phyloP scores from a whole-genome alignment of 768 basidiomycete genomes.

The Boletellus ananiceps region DNA sequence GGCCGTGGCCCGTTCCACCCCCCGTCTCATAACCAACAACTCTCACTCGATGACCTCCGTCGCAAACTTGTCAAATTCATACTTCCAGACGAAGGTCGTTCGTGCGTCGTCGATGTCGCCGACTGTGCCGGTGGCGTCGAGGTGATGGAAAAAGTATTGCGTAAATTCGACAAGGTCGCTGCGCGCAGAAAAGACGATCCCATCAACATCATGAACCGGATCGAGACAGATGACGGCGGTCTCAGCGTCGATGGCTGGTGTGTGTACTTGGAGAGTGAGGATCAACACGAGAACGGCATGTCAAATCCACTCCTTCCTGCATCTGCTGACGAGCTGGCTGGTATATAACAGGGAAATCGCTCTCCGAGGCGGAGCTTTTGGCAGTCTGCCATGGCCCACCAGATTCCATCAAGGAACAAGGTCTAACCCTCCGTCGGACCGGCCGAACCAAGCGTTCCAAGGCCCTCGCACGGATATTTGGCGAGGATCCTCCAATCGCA shows the following conservation, averaged over 20 bases:
- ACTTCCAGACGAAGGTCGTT: slow-evolving; percentile 75
- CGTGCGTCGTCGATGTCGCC: slow-evolving; percentile 74
- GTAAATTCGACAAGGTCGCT: slow-evolving; percentile 75
- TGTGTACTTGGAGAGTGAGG: slow-evolving; percentile 63
- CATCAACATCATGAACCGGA: slow-evolving; percentile 45
- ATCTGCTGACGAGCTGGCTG: background rate
- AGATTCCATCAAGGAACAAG: slow-evolving; percentile 74
- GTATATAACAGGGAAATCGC: slow-evolving; percentile 50
- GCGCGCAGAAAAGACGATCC: slow-evolving; percentile 40
- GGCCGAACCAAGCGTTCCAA: slow-evolving; percentile 38
- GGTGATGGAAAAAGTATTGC: slow-evolving; percentile 82
- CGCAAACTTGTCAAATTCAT: slow-evolving; percentile 86
- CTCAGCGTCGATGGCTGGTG: slow-evolving; percentile 88
- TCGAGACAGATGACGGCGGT: slow-evolving; percentile 69
- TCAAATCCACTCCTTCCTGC: background rate
- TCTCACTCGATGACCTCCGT: slow-evolving; percentile 73
- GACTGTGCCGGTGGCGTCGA: slow-evolving; percentile 81
- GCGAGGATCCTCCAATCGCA: slow-evolving; percentile 37
- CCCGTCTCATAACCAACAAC: slow-evolving; percentile 36
- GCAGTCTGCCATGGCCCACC: slow-evolving; percentile 79
- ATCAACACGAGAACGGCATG: slow-evolving; percentile 49
- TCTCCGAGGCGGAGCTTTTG: slow-evolving; percentile 78
- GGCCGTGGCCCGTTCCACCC: slow-evolving; percentile 60
- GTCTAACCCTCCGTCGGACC: slow-evolving; percentile 66
- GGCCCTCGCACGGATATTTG: slow-evolving; percentile 44